A percentile compares a stretch with the other conserved stretches of the same genome.
Conservation (phyloP, 441 rosid species). For the Euphorbia schlechtendalii region DNA sequence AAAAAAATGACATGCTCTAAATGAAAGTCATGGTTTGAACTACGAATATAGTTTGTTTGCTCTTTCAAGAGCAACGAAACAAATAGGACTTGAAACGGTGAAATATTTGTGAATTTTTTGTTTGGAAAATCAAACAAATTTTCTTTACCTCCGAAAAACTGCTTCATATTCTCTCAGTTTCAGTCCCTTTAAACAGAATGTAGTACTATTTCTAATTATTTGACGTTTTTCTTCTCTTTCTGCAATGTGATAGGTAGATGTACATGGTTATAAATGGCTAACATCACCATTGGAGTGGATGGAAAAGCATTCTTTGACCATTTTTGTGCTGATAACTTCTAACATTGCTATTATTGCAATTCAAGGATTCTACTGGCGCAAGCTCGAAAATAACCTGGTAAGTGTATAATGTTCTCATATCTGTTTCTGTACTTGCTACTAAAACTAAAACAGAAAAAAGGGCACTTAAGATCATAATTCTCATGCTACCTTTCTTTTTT, state of each 20-base stretch:
- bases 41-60: too few relatives aligned
- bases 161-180: too few relatives aligned
- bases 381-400: conserved; percentile 23
- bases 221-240: neutral
- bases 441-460: neutral
- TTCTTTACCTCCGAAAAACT: neutral
- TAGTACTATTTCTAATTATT: neutral
- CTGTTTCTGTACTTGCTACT: neutral
- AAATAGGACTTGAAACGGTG: neutral
- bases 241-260: conserved; percentile 22
- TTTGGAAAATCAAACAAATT: too few relatives aligned
- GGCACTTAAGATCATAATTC: neutral
- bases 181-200: neutral
- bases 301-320: conserved; percentile 31
- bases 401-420: neutral
- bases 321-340: conserved; percentile 22
- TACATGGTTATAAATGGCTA: conserved; percentile 18
- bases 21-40: too few relatives aligned
- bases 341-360: conserved; percentile 22
- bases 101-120: neutral
- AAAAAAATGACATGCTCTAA: neutral
- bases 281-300: conserved; percentile 26
- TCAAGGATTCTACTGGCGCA: conserved; percentile 26
- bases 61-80: neutral
- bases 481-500: conserved; percentile 5